Evolutionary conservation across 2,329 filamentous ascomycete genomes (phyloP).

Genomic region (Albophoma yamanashiensis): DNA sequence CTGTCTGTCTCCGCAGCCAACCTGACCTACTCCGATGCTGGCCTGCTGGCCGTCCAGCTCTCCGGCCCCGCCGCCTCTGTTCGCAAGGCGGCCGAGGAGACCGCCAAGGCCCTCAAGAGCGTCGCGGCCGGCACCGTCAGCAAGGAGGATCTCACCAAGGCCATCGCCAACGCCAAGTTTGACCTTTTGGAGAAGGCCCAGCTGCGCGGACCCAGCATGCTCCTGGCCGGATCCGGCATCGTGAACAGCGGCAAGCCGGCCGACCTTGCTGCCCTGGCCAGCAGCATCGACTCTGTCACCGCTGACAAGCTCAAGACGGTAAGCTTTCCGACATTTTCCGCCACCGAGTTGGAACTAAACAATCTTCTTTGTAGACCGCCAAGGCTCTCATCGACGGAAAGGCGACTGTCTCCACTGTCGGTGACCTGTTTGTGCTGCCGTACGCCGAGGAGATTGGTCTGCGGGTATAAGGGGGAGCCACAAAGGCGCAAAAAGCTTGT

Average conservation of each 20-base stretch:
- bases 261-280: conserved; percentile 70
- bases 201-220: conserved; percentile 64
- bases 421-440: conserved; percentile 83
- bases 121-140: conserved; percentile 64
- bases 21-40: conserved; percentile 84
- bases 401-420: conserved; percentile 80
- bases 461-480: conserved; percentile 60
- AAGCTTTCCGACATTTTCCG: conserved; percentile 29
- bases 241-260: conserved; percentile 73
- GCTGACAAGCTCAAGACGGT: conserved; percentile 79
- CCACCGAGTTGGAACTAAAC: conserved; percentile 10
- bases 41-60: conserved; percentile 76
- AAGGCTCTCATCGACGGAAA: conserved; percentile 81
- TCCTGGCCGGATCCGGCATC: conserved; percentile 75
- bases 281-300: conserved; percentile 71
- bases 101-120: conserved; percentile 73
- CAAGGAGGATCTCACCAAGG: conserved; percentile 85
- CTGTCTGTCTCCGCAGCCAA: conserved; percentile 66
- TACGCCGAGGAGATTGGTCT: conserved; percentile 92
- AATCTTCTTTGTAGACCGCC: conserved; percentile 52
- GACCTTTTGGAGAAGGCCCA: conserved; percentile 75
- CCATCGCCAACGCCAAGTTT: conserved; percentile 88
- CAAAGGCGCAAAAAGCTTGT: conserved; percentile 21
- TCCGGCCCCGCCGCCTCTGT: conserved; percentile 65
- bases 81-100: conserved; percentile 60